Evolutionary conservation across 2,329 filamentous ascomycete genomes (phyloP).

Genomic region (Westerdykella aurantiaca): DNA sequence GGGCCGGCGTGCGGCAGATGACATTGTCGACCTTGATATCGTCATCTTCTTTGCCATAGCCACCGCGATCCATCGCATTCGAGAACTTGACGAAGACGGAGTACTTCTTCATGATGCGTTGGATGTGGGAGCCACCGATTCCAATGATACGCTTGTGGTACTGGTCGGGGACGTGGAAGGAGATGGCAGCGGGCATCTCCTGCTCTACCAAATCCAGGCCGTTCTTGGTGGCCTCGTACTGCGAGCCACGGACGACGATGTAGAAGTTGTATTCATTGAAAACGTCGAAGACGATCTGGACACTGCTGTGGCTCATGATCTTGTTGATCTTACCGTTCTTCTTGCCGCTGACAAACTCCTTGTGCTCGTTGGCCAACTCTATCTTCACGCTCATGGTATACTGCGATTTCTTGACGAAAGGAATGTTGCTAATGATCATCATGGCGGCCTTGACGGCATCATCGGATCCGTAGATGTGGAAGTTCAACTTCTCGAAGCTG

Average conservation of each 20-base stretch:
- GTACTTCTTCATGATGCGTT: conserved; percentile 99
- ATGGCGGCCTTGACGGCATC: conserved; percentile 95
- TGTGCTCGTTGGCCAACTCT: conserved; percentile 97
- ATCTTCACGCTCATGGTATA: conserved; percentile 98
- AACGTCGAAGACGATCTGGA: conserved; percentile 97
- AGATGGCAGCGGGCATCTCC: conserved; percentile 98
- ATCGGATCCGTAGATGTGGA: conserved; percentile 91
- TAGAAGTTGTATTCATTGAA: conserved; percentile 99
- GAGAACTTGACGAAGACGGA: conserved; percentile 99
- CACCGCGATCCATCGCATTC: conserved; percentile 95
- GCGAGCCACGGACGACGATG: conserved; percentile 89
- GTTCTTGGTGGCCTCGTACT: conserved; percentile 91
- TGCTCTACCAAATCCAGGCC: conserved; percentile 91
- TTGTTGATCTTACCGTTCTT: conserved; percentile 99
- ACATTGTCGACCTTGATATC: conserved; percentile 99
- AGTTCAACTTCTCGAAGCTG: conserved; percentile 88
- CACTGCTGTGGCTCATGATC: conserved; percentile 99
- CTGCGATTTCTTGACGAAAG: conserved; percentile 77
- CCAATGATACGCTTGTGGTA: conserved; percentile 99
- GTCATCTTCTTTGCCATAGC: conserved; percentile 91
- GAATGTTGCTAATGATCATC: conserved; percentile 85
- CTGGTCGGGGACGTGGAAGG: conserved; percentile 97
- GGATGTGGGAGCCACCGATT: conserved; percentile 96
- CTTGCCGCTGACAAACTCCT: conserved; percentile 98
- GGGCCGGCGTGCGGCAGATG: conserved; percentile 92